Conservation (phyloP, 371 early-diverging fungal genomes). For the Circinella umbellata region DNA sequence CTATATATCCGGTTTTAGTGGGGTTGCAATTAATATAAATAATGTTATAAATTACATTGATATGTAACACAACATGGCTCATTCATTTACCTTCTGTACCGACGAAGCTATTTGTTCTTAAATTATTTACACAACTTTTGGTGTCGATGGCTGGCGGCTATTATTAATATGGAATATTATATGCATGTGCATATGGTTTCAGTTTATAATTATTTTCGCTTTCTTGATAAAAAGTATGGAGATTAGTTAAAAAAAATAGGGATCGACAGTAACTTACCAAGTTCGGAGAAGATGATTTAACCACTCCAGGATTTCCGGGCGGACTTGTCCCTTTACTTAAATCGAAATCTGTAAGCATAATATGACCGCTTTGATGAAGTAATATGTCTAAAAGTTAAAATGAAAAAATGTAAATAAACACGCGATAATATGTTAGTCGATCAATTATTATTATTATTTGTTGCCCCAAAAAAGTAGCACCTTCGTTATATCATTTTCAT, state of each 20-base stretch:
- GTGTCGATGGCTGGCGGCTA: conserved; percentile 81
- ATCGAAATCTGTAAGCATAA: conserved; percentile 97
- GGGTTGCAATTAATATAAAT: conserved; percentile 68
- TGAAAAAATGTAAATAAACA: not conserved
- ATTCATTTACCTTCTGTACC: conserved; percentile 83
- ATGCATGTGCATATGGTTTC: no score
- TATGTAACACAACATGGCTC: not conserved
- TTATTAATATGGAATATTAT: not conserved
- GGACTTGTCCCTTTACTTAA: conserved; percentile 88
- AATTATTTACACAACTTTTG: conserved; percentile 80
- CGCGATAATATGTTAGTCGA: no score
- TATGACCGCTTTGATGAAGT: conserved; percentile 93
- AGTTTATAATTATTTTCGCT: no score
- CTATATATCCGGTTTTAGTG: conserved; percentile 65
- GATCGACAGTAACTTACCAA: conserved; percentile 32
- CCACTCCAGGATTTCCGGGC: conserved; percentile 76
- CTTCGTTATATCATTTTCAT: no score
- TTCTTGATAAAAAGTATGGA: not conserved
- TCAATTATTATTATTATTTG: no score
- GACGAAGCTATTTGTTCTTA: conserved; percentile 96
- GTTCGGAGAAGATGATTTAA: conserved; percentile 64
- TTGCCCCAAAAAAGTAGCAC: no score
- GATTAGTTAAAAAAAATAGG: conserved; percentile 8
- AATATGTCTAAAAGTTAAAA: conserved; percentile 73
- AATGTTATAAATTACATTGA: conserved; percentile 91